These are phyloP conservation scores for Cystoderma amianthinum DNA, from an alignment of 768 basidiomycete species.

Conservation along the genomic window DNA sequence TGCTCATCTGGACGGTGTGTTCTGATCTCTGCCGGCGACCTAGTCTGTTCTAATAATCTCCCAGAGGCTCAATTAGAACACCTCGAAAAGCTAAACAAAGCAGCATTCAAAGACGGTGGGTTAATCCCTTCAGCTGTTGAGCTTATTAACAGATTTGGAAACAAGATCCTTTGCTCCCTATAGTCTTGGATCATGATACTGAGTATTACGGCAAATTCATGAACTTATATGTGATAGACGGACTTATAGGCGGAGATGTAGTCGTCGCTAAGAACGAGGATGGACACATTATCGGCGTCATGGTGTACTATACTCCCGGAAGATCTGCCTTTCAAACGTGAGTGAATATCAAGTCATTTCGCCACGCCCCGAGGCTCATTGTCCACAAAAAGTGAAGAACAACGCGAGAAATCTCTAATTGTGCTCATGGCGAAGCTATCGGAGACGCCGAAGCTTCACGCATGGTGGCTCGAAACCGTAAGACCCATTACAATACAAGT, in stretches of 20 bases:
- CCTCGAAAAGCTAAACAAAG: neutral
- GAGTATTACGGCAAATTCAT: conserved; percentile 1
- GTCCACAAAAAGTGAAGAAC: neutral
- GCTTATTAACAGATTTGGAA: neutral
- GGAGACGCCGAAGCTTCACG: neutral
- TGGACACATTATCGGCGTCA: neutral
- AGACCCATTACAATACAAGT: neutral
- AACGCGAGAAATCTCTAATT: neutral
- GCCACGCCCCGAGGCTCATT: no score
- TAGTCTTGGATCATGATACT: neutral
- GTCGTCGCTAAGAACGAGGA: neutral
- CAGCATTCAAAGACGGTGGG: neutral
- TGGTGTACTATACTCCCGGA: neutral
- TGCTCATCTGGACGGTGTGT: neutral
- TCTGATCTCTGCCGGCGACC: no score
- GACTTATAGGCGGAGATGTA: neutral
- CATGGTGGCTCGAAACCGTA: neutral
- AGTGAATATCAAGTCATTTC: neutral
- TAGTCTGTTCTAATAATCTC: no score
- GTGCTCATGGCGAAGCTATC: neutral
- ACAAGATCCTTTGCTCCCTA: neutral
- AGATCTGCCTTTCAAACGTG: neutral
- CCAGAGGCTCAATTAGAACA: neutral
- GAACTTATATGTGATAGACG: neutral
- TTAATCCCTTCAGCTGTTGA: neutral